Evolutionary conservation across 345 rosid genomes (phyloP), one percentile per base, ranked within the genome.

Genomic region (Dipteronia dyeriana): DNA sequence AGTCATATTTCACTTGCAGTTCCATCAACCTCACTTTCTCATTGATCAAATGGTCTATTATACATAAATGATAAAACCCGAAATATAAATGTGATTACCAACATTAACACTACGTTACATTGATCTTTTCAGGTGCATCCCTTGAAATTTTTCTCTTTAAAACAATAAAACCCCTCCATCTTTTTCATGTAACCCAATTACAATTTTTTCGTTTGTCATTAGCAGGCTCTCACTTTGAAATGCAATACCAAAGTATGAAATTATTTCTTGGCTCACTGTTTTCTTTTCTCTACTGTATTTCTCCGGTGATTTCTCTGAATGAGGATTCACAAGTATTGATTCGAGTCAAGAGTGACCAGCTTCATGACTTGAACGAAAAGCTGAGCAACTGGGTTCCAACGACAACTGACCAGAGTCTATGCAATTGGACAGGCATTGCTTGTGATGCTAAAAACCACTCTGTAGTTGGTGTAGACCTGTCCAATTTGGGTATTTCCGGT

Each of bases 361-460:
- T 91, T 12, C 7, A 68, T 3, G 93, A 90, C 82, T 89, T 88
- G 67, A 59, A 84, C 31, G 85, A 83, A 7, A 79, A 71, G 4
- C 86, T 93, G 34, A 39, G 41, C 34, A 85, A 86, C 79, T 93
- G 98, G 98, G 85, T 80, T 75, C 31, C 77, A 23, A 73, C 47
- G 45, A 25, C 45, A 51, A 25, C 79, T 61, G 82, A 66, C 39
- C 84, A 25, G 16, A 84, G 54, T 64, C 89, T 91, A 0, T 93
- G 98, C 80, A 85, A 89, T 47, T 93, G 96, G 94, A 84, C 89
- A 2, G 98, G 97, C 77, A 75, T 91, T 45, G 66, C 81, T 54
- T 93, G 97, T 77, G 85, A 85, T 13, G 0, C 64, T 63, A 79
- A 14, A 0, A 87, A 80, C 66, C 54, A 63, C 11, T 26, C 86